Base-by-base conservation (phyloP, 345 rosid species). In the Theobroma cacao region DNA sequence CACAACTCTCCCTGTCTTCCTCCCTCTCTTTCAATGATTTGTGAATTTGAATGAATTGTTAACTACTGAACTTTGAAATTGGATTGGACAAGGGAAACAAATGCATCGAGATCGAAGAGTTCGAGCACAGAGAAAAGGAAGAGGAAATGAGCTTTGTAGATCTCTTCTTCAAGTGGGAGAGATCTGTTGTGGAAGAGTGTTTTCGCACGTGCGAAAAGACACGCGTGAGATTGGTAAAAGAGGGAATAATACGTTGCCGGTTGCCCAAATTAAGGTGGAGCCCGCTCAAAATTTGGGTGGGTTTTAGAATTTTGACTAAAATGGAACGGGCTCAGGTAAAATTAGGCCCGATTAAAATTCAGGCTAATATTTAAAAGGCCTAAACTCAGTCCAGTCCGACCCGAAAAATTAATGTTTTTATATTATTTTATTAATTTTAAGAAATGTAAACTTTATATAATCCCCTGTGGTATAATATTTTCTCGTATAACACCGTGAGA, bases 261-360 rank as follows among this genome's bases (percentile, higher is more conserved):
- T 40, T 11, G 40, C 22, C 67, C 40, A 33, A 15, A 61, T 24
- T 24, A 24, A 53, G 50, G 59, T 20, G 10, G 33, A 26, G 33
- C 63, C 63, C 33, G 30, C 70, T 15, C 20, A 40, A 66, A n/a
- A 76, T 77, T 85, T 17, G 30, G 85, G 73, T 1, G 89, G 74
- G 40, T 17, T 69, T 45, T n/a, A n/a, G n/a, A n/a, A n/a, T n/a
- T n/a, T n/a, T n/a, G n/a, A n/a, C n/a, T n/a, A n/a, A n/a, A n/a
- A n/a, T n/a, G n/a, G 3, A 12, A 18, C 30, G 20, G 33, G 55
- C 6, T 26, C 6, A 3, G 2, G 7, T 28, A 43, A 24, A 13
- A 40, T 15, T 7, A 13, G 82, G 73, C 83, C 92, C 95, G 26
- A 89, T 76, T 30, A 85, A 80, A 30, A 45, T 95, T 91, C 50